Evolutionary conservation across 257 asterid species (phyloP).

Genomic region (Fraxinus pennsylvanica): DNA sequence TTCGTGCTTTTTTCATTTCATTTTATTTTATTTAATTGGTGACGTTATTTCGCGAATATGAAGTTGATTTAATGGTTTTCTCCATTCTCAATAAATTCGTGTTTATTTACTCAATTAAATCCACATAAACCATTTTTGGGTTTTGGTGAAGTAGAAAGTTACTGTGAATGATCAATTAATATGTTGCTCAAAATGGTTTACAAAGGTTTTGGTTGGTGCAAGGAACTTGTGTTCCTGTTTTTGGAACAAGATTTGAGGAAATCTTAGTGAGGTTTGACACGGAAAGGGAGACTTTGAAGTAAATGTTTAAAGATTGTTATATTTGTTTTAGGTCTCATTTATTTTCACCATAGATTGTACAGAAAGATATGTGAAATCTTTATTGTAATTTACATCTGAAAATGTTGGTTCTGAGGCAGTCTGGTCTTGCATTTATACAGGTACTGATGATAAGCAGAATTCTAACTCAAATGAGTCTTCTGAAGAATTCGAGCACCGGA

Average conservation of each 20-base stretch:
- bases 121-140: background rate
- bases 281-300: background rate
- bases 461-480: constrained; percentile 36
- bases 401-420: background rate
- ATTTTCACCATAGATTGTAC: background rate
- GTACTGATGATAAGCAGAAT: constrained; percentile 27
- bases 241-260: background rate
- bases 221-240: constrained; percentile 11
- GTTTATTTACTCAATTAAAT: background rate
- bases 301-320: background rate
- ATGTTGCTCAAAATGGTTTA: background rate
- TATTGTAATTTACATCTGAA: background rate
- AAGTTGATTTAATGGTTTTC: background rate
- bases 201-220: background rate
- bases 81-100: background rate
- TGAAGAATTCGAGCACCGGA: constrained; percentile 51
- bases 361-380: background rate
- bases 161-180: background rate
- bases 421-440: constrained; percentile 31
- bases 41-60: background rate
- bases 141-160: background rate
- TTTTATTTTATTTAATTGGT: background rate
- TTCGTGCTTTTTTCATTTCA: too few species aligned
- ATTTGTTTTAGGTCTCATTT: background rate
- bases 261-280: background rate